Conservation (phyloP, 495 filamentous ascomycete genomes). For the Aspergillus olivimuriae region DNA sequence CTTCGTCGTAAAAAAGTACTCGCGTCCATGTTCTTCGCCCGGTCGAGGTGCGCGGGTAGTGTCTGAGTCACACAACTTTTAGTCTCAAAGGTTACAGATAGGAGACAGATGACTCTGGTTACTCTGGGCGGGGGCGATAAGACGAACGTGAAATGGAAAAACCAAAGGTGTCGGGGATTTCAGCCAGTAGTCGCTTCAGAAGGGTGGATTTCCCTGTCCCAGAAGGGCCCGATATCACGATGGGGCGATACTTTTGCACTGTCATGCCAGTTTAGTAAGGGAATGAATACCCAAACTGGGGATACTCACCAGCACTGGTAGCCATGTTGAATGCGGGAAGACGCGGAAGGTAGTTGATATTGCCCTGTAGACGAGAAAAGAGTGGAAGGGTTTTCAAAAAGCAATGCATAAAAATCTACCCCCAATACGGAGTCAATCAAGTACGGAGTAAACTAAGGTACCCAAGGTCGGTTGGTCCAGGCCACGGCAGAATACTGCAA, state of each 20-base stretch:
- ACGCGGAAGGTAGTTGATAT: neutral
- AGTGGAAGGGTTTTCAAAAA: slow-evolving; percentile 7
- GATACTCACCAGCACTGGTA: slow-evolving; percentile 20
- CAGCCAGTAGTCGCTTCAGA: slow-evolving; percentile 61
- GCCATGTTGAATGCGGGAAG: slow-evolving; percentile 19
- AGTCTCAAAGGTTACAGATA: too few species aligned
- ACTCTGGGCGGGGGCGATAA: neutral
- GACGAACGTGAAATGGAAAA: slow-evolving; percentile 65
- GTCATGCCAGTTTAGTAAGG: neutral
- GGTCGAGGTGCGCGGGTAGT: slow-evolving; percentile 73
- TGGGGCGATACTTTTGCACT: slow-evolving; percentile 49
- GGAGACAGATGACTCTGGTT: too few species aligned
- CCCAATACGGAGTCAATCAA: too few species aligned
- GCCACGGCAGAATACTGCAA: too few species aligned
- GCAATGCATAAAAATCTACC: slow-evolving; percentile 18
- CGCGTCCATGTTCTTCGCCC: slow-evolving; percentile 67
- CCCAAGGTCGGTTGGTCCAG: too few species aligned
- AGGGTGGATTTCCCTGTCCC: slow-evolving; percentile 89
- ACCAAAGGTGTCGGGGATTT: slow-evolving; percentile 67
- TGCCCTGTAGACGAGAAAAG: slow-evolving; percentile 3
- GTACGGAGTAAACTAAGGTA: too few species aligned
- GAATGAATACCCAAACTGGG: neutral
- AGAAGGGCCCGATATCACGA: slow-evolving; percentile 82
- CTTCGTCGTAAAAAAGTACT: slow-evolving; percentile 75
- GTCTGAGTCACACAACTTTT: too few species aligned